phyloP scores from a whole-genome alignment of 2,329 filamentous ascomycete genomes.

The Rhexocercosporidium sp. region DNA sequence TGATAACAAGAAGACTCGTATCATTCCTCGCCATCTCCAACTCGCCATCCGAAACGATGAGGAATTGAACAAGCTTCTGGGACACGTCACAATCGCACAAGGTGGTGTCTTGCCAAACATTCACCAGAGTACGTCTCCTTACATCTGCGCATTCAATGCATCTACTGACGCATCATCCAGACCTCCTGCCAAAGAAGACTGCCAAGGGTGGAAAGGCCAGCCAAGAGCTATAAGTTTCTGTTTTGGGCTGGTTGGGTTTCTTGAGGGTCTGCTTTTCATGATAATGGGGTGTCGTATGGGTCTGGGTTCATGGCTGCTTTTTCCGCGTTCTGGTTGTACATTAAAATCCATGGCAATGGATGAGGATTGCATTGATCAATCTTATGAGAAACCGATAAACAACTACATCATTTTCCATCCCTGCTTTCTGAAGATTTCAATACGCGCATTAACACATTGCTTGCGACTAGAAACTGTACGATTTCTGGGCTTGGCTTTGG shows the following conservation, averaged over 20 bases:
- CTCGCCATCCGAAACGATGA: constrained; percentile 99
- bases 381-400: constrained; percentile 42
- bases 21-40: constrained; percentile 98
- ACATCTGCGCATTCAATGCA: neutral
- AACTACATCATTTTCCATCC: neutral
- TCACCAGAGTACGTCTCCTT: constrained; percentile 79
- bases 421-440: neutral
- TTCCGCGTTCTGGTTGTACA: constrained; percentile 71
- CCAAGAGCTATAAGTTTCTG: constrained; percentile 84
- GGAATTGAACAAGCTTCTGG: constrained; percentile 98
- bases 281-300: constrained; percentile 78
- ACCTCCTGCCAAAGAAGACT: constrained; percentile 99
- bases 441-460: no score
- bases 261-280: constrained; percentile 61
- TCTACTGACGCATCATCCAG: constrained; percentile 54
- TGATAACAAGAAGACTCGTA: constrained; percentile 99
- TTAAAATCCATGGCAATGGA: constrained; percentile 67
- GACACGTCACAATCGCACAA: constrained; percentile 95
- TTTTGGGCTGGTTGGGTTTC: constrained; percentile 61
- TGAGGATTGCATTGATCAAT: constrained; percentile 44
- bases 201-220: constrained; percentile 92
- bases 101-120: constrained; percentile 98
- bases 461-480: neutral
- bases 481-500: no score
- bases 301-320: constrained; percentile 75